Evolutionary conservation across 495 filamentous ascomycete species (phyloP).

Genomic region (Aeminium ludgeri): DNA sequence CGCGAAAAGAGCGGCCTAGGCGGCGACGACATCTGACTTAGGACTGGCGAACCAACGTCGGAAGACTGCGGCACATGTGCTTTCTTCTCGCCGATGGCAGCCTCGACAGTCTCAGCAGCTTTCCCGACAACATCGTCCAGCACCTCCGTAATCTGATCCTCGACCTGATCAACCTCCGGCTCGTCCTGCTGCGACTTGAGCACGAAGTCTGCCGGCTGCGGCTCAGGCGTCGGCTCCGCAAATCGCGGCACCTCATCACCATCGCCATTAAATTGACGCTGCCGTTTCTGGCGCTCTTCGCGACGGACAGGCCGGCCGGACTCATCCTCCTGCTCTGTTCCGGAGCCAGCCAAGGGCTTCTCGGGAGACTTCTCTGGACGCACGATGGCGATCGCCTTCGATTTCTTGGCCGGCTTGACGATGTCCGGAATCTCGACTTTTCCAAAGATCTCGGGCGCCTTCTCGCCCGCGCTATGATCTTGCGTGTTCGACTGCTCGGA

Average conservation of each 20-base stretch:
- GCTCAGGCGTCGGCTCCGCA: slow-evolving; percentile 41
- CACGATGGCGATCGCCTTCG: slow-evolving; percentile 71
- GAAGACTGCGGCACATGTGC: no score
- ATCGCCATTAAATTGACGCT: slow-evolving; percentile 40
- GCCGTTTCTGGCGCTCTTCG: slow-evolving; percentile 54
- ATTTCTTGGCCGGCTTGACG: slow-evolving; percentile 45
- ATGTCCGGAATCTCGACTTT: slow-evolving; percentile 50
- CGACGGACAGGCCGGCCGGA: slow-evolving; percentile 36
- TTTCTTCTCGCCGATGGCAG: not conserved
- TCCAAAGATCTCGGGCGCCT: slow-evolving; percentile 39
- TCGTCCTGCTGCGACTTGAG: not conserved
- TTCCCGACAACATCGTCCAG: slow-evolving; percentile 4
- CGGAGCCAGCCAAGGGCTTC: slow-evolving; percentile 16
- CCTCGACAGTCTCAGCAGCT: slow-evolving; percentile 1
- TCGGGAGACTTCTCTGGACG: slow-evolving; percentile 36
- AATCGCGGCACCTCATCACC: slow-evolving; percentile 54
- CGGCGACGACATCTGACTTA: no score
- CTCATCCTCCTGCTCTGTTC: slow-evolving; percentile 29
- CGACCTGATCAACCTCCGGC: not conserved
- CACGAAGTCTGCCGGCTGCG: slow-evolving; percentile 3
- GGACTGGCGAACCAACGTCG: not conserved
- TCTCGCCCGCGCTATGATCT: slow-evolving; percentile 6
- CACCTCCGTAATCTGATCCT: no score
- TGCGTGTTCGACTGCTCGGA: slow-evolving; percentile 46
- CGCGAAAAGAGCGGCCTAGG: no score